Percentiles rank a stretch among this genome's conserved stretches.
These are phyloP conservation scores for Parascedosporium putredinis DNA, from an alignment of 2,329 filamentous ascomycete genomes.

Conservation along the genomic window DNA sequence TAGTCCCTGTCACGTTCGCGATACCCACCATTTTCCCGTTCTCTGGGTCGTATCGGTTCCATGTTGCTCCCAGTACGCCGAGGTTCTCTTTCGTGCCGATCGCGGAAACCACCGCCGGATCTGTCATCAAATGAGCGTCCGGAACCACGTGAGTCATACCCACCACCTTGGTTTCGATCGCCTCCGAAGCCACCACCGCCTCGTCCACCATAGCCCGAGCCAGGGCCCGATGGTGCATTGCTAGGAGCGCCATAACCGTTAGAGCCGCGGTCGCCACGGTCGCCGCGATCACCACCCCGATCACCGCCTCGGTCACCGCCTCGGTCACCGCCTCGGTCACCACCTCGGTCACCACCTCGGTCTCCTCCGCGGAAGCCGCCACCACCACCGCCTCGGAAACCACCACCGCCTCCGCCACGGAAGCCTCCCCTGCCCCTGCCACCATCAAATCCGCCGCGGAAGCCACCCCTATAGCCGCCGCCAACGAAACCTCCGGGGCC, in stretches of 20 bases:
- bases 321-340: constrained; percentile 18
- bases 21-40: constrained; percentile 32
- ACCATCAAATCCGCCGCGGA: constrained; percentile 34
- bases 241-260: constrained; percentile 43
- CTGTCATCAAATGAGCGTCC: constrained; percentile 53
- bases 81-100: constrained; percentile 10
- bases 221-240: constrained; percentile 52
- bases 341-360: no score
- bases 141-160: constrained; percentile 43
- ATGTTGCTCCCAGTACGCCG: constrained; percentile 66
- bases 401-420: constrained; percentile 39
- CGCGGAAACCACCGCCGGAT: constrained; percentile 23
- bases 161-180: constrained; percentile 39
- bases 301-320: constrained; percentile 24
- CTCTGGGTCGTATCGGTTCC: constrained; percentile 54
- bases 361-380: constrained; percentile 43
- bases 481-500: constrained; percentile 51
- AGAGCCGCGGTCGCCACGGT: constrained; percentile 26
- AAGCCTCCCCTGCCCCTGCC: constrained; percentile 33
- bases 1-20: constrained; percentile 40
- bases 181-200: constrained; percentile 31
- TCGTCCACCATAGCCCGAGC: constrained; percentile 36
- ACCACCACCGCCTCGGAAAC: constrained; percentile 44
- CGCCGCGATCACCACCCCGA: constrained; percentile 22
- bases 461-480: constrained; percentile 27